Conservation (phyloP, 2,329 filamentous ascomycete genomes). For the Fusarium lyarnte region DNA sequence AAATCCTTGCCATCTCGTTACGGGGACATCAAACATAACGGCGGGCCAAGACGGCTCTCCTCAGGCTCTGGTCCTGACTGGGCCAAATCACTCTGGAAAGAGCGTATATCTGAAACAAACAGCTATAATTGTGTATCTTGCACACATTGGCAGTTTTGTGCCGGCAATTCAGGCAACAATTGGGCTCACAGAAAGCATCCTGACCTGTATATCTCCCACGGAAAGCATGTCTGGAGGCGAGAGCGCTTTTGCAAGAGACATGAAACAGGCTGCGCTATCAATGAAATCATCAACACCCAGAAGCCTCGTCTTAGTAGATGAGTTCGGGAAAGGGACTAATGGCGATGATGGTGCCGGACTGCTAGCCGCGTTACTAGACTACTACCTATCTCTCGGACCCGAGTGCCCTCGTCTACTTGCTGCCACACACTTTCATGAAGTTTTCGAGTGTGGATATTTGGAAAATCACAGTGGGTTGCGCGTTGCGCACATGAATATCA, state of each 20-base stretch:
- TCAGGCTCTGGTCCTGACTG: slow-evolving; percentile 83
- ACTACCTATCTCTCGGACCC: slow-evolving; percentile 60
- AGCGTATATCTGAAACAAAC: slow-evolving; percentile 95
- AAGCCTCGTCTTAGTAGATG: slow-evolving; percentile 89
- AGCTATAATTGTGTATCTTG: slow-evolving; percentile 89
- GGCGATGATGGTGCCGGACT: slow-evolving; percentile 67
- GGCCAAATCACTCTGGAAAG: slow-evolving; percentile 96
- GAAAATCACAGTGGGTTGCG: slow-evolving; percentile 58
- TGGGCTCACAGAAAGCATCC: slow-evolving; percentile 90
- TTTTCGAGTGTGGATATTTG: slow-evolving; percentile 73
- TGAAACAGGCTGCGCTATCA: slow-evolving; percentile 85
- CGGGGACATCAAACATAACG: slow-evolving; percentile 55
- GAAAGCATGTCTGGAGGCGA: slow-evolving; percentile 68
- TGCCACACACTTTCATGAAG: slow-evolving; percentile 75
- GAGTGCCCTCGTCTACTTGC: slow-evolving; percentile 66
- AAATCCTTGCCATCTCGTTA: slow-evolving; percentile 78
- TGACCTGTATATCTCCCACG: slow-evolving; percentile 83
- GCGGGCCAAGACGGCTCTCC: slow-evolving; percentile 2
- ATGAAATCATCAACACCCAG: slow-evolving; percentile 77
- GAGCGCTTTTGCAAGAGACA: slow-evolving; percentile 77
- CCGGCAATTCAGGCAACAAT: slow-evolving; percentile 80
- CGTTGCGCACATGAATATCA: slow-evolving; percentile 78
- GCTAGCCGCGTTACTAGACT: slow-evolving; percentile 64
- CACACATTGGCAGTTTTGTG: slow-evolving; percentile 92
- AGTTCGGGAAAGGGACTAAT: slow-evolving; percentile 79